Percentiles rank a stretch among this genome's conserved stretches.
Conservation (phyloP, 2,329 filamentous ascomycete genomes). For the Fusarium fracticaudum region DNA sequence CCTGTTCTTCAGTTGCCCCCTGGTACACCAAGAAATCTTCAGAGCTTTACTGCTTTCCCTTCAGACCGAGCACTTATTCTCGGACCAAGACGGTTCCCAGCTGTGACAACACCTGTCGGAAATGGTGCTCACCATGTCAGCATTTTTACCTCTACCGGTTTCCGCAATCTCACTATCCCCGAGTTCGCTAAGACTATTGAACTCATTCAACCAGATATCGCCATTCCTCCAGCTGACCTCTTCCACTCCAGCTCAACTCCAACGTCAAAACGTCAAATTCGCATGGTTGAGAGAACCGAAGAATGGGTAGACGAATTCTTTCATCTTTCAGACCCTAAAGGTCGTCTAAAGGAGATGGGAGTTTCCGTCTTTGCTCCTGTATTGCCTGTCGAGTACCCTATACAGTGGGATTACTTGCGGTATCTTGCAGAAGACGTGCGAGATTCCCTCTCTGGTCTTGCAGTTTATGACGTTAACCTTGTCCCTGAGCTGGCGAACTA, state of each 20-base stretch:
- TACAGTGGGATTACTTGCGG: constrained; percentile 83
- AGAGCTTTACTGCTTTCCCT: constrained; percentile 80
- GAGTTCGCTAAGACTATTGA: constrained; percentile 74
- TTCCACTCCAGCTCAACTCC: constrained; percentile 58
- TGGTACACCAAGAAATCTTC: constrained; percentile 66
- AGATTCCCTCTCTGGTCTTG: constrained; percentile 71
- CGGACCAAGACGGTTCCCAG: constrained; percentile 79
- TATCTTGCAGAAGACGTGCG: constrained; percentile 72
- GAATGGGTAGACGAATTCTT: constrained; percentile 80
- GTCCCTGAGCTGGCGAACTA: constrained; percentile 71
- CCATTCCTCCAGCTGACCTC: constrained; percentile 81
- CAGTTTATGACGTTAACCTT: constrained; percentile 79
- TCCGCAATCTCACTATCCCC: constrained; percentile 73
- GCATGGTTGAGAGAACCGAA: constrained; percentile 88
- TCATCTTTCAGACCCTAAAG: constrained; percentile 42
- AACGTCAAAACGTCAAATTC: constrained; percentile 76
- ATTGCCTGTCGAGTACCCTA: constrained; percentile 76
- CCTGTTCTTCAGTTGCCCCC: constrained; percentile 58
- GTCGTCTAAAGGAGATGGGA: constrained; percentile 40
- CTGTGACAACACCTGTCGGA: constrained; percentile 74
- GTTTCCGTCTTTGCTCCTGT: constrained; percentile 71
- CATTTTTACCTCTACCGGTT: constrained; percentile 88
- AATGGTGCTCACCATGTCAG: constrained; percentile 78
- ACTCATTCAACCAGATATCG: constrained; percentile 80
- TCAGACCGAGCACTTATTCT: constrained; percentile 74